These are phyloP conservation scores for Aspergillus sp. DNA, from an alignment of 2,329 filamentous ascomycete species.

Conservation along the genomic window DNA sequence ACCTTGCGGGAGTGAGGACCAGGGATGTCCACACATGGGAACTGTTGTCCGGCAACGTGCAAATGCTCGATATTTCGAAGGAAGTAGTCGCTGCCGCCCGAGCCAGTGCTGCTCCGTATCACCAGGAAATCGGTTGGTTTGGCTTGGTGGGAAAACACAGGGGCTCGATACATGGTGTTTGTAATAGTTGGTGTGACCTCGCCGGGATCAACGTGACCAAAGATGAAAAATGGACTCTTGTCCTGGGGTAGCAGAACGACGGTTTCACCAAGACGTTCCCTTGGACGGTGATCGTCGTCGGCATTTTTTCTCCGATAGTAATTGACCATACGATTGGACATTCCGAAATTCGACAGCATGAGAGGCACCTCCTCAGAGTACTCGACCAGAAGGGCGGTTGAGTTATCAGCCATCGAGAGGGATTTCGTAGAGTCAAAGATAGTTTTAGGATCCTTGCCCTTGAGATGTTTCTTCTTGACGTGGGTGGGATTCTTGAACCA, in stretches of 20 bases:
- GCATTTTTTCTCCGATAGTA: constrained; percentile 83
- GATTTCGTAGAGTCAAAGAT: constrained; percentile 74
- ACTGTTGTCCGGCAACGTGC: constrained; percentile 83
- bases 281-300: constrained; percentile 68
- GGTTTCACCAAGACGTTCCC: constrained; percentile 78
- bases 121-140: constrained; percentile 79
- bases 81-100: constrained; percentile 70
- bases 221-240: constrained; percentile 90
- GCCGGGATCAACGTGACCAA: constrained; percentile 84
- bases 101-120: constrained; percentile 69
- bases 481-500: constrained; percentile 64
- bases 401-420: constrained; percentile 80
- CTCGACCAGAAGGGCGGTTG: constrained; percentile 77
- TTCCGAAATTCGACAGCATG: constrained; percentile 91
- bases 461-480: constrained; percentile 74
- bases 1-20: constrained; percentile 91
- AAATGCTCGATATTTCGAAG: constrained; percentile 85
- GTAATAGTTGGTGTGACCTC: constrained; percentile 85
- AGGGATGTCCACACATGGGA: constrained; percentile 85
- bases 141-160: constrained; percentile 78
- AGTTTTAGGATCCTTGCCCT: constrained; percentile 67
- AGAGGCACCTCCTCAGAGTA: constrained; percentile 92
- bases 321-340: constrained; percentile 93
- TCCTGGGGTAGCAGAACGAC: constrained; percentile 85
- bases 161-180: constrained; percentile 91